Base-by-base conservation (phyloP, 345 rosid genomes). In the Salix exigua region DNA sequence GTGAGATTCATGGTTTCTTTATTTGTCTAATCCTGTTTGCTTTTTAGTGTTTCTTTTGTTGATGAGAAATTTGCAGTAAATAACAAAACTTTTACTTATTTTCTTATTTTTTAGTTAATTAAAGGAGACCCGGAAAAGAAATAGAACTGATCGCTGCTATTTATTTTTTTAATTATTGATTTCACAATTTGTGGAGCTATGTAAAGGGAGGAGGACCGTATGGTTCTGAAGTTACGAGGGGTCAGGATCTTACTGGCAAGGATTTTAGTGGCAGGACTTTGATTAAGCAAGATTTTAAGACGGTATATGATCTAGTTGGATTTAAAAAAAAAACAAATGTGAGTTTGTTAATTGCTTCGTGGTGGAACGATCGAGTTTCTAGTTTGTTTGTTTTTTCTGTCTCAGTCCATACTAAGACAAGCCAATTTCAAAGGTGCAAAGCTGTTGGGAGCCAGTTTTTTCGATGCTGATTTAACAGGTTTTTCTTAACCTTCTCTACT, bases 391-490 rank as follows among this genome's bases (percentile, higher is more conserved):
- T 35, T 35, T 35, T 48, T 67, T 31, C 73, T 72, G 64, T 61
- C 71, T 75, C 87, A 91, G 99, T 95, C 99, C 66, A 91, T 95
- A 74, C 73, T 93, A 72, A 79, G 99, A 62, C 97, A 93, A 84
- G 94, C 96, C 70, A 95, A 88, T 79, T 93, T 95, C 91, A 91
- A 89, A 80, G 97, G 94, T 10, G 93, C 96, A 8, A 93, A 93
- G 81, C 83, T 95, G 81, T 81, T 91, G 42, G 99, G 99, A 75
- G 98, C 99, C 68, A 95, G 99, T 84, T 91, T 93, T 91, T 91
- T 93, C 60, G 97, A 95, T 85, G 94, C 98, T 73, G 99, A 95
- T 85, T 80, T 95, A 77, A 95, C 97, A 87, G 97, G 97, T 90
- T 69, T 76, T 31, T 76, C 33, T 19, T 4, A 55, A n/a, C 58